Percentiles rank a stretch among this genome's conserved stretches.
phyloP scores from a whole-genome alignment of 495 filamentous ascomycete genomes.

The Stereocaulon alpinum region DNA sequence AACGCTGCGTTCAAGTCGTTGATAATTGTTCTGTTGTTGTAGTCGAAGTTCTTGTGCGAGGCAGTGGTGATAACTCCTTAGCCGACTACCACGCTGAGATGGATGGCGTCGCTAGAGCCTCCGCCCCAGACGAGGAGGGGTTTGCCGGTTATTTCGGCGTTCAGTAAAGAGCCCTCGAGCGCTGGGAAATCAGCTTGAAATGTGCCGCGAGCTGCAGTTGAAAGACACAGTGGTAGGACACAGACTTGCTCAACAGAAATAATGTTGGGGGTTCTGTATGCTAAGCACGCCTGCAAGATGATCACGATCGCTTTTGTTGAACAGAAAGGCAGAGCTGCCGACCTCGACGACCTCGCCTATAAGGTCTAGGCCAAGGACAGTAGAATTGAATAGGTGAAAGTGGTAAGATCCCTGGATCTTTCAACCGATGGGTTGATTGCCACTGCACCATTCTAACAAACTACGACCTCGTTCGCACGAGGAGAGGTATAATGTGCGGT shows the following conservation, averaged over 20 bases:
- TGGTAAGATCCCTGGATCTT: conserved; percentile 24
- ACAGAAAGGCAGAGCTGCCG: conserved; percentile 33
- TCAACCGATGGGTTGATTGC: conserved; percentile 43
- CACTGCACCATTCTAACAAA: conserved; percentile 34
- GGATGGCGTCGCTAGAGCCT: conserved; percentile 46
- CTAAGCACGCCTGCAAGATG: conserved; percentile 26
- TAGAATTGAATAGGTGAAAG: conserved; percentile 32
- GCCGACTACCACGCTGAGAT: conserved; percentile 48
- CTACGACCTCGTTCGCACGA: conserved; percentile 27
- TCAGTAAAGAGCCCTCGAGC: conserved; percentile 25
- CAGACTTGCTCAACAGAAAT: conserved; percentile 39
- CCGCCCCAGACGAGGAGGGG: conserved; percentile 52
- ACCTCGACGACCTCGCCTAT: conserved; percentile 42
- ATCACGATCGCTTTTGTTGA: conserved; percentile 35
- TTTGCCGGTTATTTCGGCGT: conserved; percentile 27
- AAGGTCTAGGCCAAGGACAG: conserved; percentile 44
- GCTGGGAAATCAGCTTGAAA: conserved; percentile 34
- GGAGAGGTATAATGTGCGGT: conserved; percentile 28
- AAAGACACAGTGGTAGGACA: conserved; percentile 43
- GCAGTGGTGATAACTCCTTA: conserved; percentile 48
- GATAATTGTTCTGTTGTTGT: conserved; percentile 32
- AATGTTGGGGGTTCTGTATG: conserved; percentile 36
- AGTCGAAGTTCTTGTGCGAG: conserved; percentile 49
- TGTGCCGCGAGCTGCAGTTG: conserved; percentile 43
- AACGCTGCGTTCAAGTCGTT: conserved; percentile 29